phyloP scores from a whole-genome alignment of 2,329 filamentous ascomycete genomes.

The Alternaria hordeiaustralica region DNA sequence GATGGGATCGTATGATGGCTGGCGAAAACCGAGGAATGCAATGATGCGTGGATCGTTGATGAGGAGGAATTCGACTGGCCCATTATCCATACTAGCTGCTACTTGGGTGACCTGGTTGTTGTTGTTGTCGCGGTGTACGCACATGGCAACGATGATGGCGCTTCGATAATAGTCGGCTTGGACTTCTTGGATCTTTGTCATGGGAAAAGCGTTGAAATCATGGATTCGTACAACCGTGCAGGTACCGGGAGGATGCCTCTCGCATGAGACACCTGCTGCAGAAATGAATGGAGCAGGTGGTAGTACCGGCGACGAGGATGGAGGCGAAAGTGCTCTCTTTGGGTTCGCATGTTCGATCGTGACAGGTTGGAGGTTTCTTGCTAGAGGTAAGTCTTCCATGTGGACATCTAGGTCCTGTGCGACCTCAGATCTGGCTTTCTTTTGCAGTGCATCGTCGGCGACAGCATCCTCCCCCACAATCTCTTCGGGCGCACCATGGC shows the following conservation, averaged over 20 bases:
- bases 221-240: conserved; percentile 11
- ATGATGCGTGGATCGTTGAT: conserved; percentile 19
- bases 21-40: conserved; percentile 12
- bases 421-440: not conserved
- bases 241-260: not conserved
- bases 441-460: not conserved
- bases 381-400: not conserved
- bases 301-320: not conserved
- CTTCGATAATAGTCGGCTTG: conserved; percentile 18
- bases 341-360: not conserved
- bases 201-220: conserved; percentile 19
- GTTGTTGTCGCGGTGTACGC: conserved; percentile 1
- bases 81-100: conserved; percentile 18
- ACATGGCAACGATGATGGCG: conserved; percentile 13
- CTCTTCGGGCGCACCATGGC: not conserved
- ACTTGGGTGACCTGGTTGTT: conserved; percentile 12
- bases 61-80: conserved; percentile 21
- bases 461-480: fast-evolving
- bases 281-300: not conserved
- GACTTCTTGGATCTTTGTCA: conserved; percentile 16
- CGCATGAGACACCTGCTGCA: not conserved
- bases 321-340: not conserved
- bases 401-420: not conserved
- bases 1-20: conserved; percentile 1
- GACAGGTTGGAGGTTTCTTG: not conserved